Evolutionary conservation across 768 basidiomycete genomes (phyloP).

Genomic region (Phylloporus sp.): DNA sequence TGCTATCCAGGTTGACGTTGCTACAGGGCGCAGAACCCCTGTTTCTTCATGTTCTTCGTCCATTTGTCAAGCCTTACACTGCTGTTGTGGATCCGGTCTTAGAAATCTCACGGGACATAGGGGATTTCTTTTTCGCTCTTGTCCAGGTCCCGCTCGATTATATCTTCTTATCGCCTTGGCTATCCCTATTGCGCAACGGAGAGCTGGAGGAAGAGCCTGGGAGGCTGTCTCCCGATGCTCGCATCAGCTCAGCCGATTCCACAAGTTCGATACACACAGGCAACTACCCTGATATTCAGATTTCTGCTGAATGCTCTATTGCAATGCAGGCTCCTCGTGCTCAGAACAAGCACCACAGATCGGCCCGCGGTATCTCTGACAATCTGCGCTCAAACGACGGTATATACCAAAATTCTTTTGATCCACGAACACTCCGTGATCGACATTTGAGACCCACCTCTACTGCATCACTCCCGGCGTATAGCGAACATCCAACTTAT

Average conservation of each 20-base stretch:
- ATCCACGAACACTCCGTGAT: slow-evolving; percentile 3
- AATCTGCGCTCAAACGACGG: slow-evolving; percentile 3
- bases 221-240: slow-evolving; percentile 1
- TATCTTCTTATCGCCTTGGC: slow-evolving; percentile 31
- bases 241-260: slow-evolving; percentile 1
- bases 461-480: slow-evolving; percentile 21
- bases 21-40: slow-evolving; percentile 81
- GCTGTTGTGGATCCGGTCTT: slow-evolving; percentile 60
- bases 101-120: slow-evolving; percentile 56
- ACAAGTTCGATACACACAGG: slow-evolving; percentile 3
- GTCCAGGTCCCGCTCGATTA: slow-evolving; percentile 39
- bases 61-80: slow-evolving; percentile 72
- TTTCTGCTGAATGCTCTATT: slow-evolving; percentile 4
- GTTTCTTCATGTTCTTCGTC: slow-evolving; percentile 76
- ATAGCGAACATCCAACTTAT: slow-evolving; percentile 19
- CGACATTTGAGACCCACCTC: slow-evolving; percentile 16
- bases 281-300: slow-evolving; percentile 12
- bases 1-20: slow-evolving; percentile 9
- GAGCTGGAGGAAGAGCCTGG: slow-evolving; percentile 9
- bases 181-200: slow-evolving; percentile 18
- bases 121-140: slow-evolving; percentile 54
- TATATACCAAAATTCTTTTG: neutral
- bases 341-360: slow-evolving; percentile 5
- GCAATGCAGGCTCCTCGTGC: slow-evolving; percentile 8
- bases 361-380: slow-evolving; percentile 20